phyloP scores from a whole-genome alignment of 192 early-diverging fungal genomes.

The Backusella tarrabulga region DNA sequence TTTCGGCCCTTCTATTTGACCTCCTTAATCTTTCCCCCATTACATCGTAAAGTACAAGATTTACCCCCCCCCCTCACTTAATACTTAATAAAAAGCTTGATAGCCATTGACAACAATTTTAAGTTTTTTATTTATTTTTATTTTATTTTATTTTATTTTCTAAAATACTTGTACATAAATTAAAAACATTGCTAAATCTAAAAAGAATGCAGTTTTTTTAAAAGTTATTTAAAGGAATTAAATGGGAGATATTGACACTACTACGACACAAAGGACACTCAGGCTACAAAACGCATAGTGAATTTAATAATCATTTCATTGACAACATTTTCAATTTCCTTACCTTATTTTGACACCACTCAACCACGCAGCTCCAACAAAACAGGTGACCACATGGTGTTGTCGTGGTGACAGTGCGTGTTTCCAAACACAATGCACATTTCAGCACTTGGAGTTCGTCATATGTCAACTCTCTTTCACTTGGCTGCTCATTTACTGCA shows the following conservation, averaged over 20 bases:
- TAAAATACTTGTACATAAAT: neutral
- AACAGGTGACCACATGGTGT: constrained; percentile 96
- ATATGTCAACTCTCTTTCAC: constrained; percentile 24
- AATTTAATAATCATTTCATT: constrained; percentile 9
- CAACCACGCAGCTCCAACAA: constrained; percentile 92
- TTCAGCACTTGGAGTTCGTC: constrained; percentile 51
- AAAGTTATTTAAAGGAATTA: constrained; percentile 74
- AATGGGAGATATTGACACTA: constrained; percentile 64
- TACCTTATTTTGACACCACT: constrained; percentile 92
- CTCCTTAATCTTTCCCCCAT: neutral
- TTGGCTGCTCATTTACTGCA: neutral
- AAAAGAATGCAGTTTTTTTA: neutral
- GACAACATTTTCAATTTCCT: neutral
- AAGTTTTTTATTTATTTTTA: too few species aligned
- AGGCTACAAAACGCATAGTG: constrained; percentile 43
- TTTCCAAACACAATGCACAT: constrained; percentile 87
- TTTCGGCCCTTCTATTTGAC: neutral
- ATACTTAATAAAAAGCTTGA: neutral
- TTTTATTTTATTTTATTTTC: too few species aligned
- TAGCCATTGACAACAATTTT: too few species aligned
- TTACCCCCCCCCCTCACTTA: too few species aligned
- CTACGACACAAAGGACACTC: constrained; percentile 96
- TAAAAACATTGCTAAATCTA: too few species aligned
- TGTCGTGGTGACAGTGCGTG: constrained; percentile 70
- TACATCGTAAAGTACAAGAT: neutral